Evolutionary conservation across 805 yeast species (phyloP).

Genomic region (Torulaspora quercuum): DNA sequence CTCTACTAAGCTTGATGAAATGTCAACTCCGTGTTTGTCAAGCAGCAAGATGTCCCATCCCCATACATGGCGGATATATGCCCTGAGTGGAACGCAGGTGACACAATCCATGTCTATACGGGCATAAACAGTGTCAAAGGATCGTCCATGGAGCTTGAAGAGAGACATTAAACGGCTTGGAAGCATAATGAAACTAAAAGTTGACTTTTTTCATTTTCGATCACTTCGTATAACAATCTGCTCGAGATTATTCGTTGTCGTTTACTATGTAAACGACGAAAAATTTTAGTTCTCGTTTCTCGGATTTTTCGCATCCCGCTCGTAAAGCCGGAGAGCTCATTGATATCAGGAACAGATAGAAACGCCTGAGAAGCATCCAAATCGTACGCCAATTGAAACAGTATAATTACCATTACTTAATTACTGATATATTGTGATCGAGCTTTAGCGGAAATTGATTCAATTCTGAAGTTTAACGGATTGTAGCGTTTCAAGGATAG

Average conservation of each 20-base stretch:
- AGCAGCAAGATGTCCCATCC: no score
- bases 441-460: slow-evolving; percentile 4
- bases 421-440: neutral
- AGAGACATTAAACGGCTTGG: no score
- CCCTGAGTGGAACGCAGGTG: no score
- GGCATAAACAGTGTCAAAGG: no score
- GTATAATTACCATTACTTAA: slow-evolving; percentile 1
- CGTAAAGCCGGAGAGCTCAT: slow-evolving; percentile 1
- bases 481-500: slow-evolving; percentile 2
- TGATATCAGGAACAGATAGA: neutral
- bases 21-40: no score
- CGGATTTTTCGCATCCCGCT: slow-evolving; percentile 7
- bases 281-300: slow-evolving; percentile 5
- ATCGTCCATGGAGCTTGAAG: no score
- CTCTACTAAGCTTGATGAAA: no score
- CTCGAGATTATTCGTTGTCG: no score
- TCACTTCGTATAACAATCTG: slow-evolving; percentile 6
- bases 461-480: slow-evolving; percentile 8
- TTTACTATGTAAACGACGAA: slow-evolving; percentile 11
- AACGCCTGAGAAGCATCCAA: slow-evolving; percentile 1
- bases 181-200: no score
- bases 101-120: no score
- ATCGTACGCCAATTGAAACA: slow-evolving; percentile 5
- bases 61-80: no score
- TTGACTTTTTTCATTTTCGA: no score